These are phyloP conservation scores for Endoconidiophora laricicola DNA, from an alignment of 2,329 filamentous ascomycete genomes.

Conservation along the genomic window DNA sequence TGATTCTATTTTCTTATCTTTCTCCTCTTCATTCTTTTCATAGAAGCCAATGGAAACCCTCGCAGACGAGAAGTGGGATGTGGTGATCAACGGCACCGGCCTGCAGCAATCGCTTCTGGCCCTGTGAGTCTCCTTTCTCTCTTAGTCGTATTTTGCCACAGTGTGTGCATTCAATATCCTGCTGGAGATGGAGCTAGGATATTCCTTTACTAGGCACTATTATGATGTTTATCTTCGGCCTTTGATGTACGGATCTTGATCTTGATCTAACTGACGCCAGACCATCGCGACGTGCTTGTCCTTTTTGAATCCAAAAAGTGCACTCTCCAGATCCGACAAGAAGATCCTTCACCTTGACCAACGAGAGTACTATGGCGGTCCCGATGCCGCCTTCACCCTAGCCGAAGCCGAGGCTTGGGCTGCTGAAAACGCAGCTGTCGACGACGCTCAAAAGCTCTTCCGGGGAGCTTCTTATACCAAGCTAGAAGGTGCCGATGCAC, in stretches of 20 bases:
- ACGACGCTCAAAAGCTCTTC: slow-evolving; percentile 19
- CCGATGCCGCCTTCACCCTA: slow-evolving; percentile 72
- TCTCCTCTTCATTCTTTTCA: slow-evolving; percentile 8
- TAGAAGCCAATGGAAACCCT: slow-evolving; percentile 50
- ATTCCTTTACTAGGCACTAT: too few relatives aligned
- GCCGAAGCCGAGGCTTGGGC: slow-evolving; percentile 64
- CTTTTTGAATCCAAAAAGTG: slow-evolving; percentile 36
- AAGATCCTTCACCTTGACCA: slow-evolving; percentile 79
- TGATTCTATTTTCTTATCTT: background rate
- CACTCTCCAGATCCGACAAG: slow-evolving; percentile 80
- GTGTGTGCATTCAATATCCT: background rate
- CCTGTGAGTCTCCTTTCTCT: slow-evolving; percentile 37
- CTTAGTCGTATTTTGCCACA: slow-evolving; percentile 15
- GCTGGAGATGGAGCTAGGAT: too few relatives aligned
- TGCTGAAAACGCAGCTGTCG: slow-evolving; percentile 17
- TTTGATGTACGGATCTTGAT: slow-evolving; percentile 3
- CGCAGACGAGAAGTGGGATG: slow-evolving; percentile 60
- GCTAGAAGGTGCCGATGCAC: slow-evolving; percentile 29
- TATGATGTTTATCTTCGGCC: slow-evolving; percentile 15
- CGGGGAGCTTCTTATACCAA: slow-evolving; percentile 24
- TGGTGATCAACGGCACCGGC: slow-evolving; percentile 63
- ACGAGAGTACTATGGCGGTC: slow-evolving; percentile 74
- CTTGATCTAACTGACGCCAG: slow-evolving; percentile 49
- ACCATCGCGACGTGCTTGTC: slow-evolving; percentile 24
- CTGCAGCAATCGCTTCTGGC: slow-evolving; percentile 65